Base-by-base conservation (phyloP, 202 grass and related monocot genomes). In the Eragrostis tef region DNA sequence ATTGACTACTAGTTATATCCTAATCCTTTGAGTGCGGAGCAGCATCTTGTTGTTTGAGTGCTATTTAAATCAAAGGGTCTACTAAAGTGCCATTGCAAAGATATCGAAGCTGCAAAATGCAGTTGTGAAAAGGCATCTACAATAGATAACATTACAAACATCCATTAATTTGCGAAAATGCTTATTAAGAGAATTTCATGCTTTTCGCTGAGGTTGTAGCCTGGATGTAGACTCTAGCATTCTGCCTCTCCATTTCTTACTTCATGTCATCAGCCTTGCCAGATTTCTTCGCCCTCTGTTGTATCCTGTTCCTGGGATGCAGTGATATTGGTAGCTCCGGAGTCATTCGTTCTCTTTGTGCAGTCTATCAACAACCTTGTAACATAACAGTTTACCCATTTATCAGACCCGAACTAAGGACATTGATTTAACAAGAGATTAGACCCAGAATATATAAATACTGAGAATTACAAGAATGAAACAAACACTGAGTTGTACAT, bases 71-170 rank as follows among this genome's bases (percentile, higher is more conserved):
- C 17, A 27, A 70, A 81, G 11, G 22, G 11, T 21, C 26, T 71
- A 51, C 21, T 79, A 69, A 60, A 50, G 47, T 81, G 25, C 7
- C 39, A 75, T 68, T 70, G 50, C 22, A 39, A 79, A 57, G 62
- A 19, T 57, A 34, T 61, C 29, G 8, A 43, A 34, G 45, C 6
- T 43, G 39, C 29, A n/a, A 80, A 80, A 69, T 57, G 64, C 36
- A 6, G 9, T 44, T 45, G 50, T 2, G 22, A 67, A 69, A 67
- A 3, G 20, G 3, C 12, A 70, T 56, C 51, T n/a, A 7, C 11
- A 16, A 31, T 15, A 27, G 51, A 70, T 43, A 9, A 27, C 50
- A 17, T 20, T 53, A n/a, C 7, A 53, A 11, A 27, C 58, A 26
- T 42, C 21, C 66, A 70, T 70, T 58, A 70, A 42, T 80, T 69